Conservation (phyloP, 768 basidiomycete species). For the Termitomyces sp. region DNA sequence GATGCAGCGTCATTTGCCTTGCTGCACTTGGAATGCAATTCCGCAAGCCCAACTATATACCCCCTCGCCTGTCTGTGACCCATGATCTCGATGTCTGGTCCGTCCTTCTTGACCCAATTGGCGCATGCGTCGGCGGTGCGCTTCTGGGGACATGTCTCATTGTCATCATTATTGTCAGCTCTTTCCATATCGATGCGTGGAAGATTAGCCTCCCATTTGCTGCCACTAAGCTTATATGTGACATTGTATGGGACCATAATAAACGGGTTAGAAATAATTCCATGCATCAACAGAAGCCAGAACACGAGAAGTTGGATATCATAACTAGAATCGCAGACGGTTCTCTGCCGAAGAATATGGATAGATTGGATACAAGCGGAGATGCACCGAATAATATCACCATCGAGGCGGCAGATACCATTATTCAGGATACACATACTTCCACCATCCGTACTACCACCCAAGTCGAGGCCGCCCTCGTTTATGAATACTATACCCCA, state of each 20-base stretch:
- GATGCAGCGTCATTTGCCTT: constrained; percentile 58
- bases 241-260: constrained; percentile 56
- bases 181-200: constrained; percentile 76
- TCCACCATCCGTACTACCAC: constrained; percentile 7
- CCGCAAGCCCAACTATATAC: constrained; percentile 47
- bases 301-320: constrained; percentile 13
- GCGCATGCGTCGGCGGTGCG: constrained; percentile 69
- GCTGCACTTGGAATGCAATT: constrained; percentile 55
- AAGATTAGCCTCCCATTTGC: constrained; percentile 83
- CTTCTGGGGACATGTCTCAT: constrained; percentile 63
- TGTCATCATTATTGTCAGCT: constrained; percentile 73
- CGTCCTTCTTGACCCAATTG: constrained; percentile 65
- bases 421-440: constrained; percentile 5
- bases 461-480: not conserved
- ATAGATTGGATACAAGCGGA: not conserved
- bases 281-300: constrained; percentile 15
- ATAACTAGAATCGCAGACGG: not conserved
- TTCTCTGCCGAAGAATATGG: not conserved
- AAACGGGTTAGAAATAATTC: constrained; percentile 25
- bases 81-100: constrained; percentile 43
- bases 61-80: constrained; percentile 31
- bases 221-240: constrained; percentile 60
- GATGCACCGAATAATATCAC: not conserved
- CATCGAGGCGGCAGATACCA: constrained; percentile 3
- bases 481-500: not conserved